phyloP scores from a whole-genome alignment of 352 stramenopile species.

The Globisporangium sylvaticum region DNA sequence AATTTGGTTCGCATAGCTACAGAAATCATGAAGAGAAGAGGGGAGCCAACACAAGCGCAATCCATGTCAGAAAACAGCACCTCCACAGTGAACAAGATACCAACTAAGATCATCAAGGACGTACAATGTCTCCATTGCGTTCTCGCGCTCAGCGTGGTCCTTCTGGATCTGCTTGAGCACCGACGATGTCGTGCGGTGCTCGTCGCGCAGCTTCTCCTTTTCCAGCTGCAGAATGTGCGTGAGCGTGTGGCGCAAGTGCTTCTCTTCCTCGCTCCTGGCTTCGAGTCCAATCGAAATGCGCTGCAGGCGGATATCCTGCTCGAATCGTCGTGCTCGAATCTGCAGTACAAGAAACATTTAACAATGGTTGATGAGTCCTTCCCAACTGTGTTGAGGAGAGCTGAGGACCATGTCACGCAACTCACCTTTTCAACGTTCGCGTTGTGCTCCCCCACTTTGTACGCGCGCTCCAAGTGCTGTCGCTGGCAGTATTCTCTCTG shows the following conservation, averaged over 20 bases:
- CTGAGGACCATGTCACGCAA: background rate
- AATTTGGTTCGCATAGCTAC: conserved; percentile 63
- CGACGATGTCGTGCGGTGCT: conserved; percentile 43
- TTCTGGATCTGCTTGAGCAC: conserved; percentile 58
- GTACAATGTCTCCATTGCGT: conserved; percentile 63
- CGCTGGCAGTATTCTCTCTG: conserved; percentile 57
- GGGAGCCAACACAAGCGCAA: background rate
- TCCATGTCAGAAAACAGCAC: background rate
- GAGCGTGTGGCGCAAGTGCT: conserved; percentile 64
- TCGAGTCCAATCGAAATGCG: conserved; percentile 60
- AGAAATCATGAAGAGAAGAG: background rate
- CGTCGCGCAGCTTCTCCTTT: conserved; percentile 62
- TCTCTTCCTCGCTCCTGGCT: conserved; percentile 61
- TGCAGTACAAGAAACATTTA: background rate
- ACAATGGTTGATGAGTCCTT: background rate
- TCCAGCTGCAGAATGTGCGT: conserved; percentile 57
- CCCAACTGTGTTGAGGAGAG: too few species aligned
- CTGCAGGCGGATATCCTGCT: conserved; percentile 66
- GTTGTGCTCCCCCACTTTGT: conserved; percentile 55
- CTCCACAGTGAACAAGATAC: background rate
- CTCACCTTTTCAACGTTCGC: conserved; percentile 57
- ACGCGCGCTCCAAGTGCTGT: conserved; percentile 57
- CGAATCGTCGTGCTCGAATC: conserved; percentile 59
- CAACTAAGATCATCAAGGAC: conserved; percentile 4
- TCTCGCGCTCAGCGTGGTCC: conserved; percentile 52